Percentiles rank a stretch among this genome's conserved stretches.
Evolutionary conservation across 805 yeast species (phyloP).

Genomic region (Pichia deserticola): DNA sequence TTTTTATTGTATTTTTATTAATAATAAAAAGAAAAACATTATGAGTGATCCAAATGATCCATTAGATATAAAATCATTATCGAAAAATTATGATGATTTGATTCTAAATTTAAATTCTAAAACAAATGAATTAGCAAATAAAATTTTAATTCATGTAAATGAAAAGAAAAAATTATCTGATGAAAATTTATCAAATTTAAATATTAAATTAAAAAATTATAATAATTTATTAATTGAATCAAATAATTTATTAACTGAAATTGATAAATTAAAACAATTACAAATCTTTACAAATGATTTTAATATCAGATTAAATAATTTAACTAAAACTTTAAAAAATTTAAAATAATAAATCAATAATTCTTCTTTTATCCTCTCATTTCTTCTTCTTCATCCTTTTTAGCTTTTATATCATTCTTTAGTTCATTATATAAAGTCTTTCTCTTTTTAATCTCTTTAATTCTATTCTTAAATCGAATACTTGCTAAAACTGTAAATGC

Average conservation of each 20-base stretch:
- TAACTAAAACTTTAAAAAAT: conserved; percentile 14
- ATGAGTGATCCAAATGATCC: neutral
- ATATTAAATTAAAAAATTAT: conserved; percentile 15
- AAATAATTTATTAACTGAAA: conserved; percentile 22
- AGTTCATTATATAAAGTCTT: conserved; percentile 12
- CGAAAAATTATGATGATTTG: conserved; percentile 50
- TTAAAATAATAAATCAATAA: conserved; percentile 11
- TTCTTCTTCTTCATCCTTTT: neutral
- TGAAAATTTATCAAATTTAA: conserved; percentile 15
- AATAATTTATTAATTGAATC: conserved; percentile 19
- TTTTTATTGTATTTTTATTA: no score
- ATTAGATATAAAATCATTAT: neutral
- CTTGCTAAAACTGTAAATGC: conserved; percentile 30
- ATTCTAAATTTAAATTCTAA: conserved; percentile 51
- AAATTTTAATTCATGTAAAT: conserved; percentile 22
- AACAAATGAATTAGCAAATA: conserved; percentile 33
- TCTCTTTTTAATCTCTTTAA: conserved; percentile 17
- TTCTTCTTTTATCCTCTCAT: neutral
- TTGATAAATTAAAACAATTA: conserved; percentile 29
- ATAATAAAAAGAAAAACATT: no score
- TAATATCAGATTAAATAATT: conserved; percentile 14
- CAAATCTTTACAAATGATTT: conserved; percentile 26
- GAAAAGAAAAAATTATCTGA: conserved; percentile 20
- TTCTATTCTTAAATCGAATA: conserved; percentile 30
- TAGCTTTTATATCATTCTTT: conserved; percentile 10